phyloP scores from a whole-genome alignment of 176 grass and related monocot genomes.

The Aegilops umbellulata region DNA sequence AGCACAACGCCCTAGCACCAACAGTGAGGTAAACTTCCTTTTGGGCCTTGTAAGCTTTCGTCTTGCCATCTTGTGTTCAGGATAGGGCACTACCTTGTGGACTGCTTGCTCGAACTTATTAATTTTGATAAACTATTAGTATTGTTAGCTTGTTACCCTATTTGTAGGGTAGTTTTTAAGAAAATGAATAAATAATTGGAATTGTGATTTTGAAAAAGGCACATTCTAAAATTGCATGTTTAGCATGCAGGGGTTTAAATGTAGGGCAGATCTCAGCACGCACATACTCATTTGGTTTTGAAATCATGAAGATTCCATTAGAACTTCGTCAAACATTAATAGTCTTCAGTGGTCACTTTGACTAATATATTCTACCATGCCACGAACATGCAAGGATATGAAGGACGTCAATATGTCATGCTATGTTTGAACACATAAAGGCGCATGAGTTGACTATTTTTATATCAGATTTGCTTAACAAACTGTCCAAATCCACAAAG shows the following conservation, averaged over 20 bases:
- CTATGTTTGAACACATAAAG: background rate
- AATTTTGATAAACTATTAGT: background rate
- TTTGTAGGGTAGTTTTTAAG: background rate
- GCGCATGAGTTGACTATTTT: background rate
- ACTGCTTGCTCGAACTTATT: background rate
- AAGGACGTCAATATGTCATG: background rate
- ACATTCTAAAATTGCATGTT: background rate
- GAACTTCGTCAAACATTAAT: background rate
- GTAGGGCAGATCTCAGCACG: background rate
- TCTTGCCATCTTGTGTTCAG: no score
- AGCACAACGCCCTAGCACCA: slow-evolving; percentile 32
- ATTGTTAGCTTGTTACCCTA: background rate
- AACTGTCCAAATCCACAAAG: background rate
- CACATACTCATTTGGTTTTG: background rate
- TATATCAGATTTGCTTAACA: slow-evolving; percentile 5
- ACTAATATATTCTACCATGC: background rate
- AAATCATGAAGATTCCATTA: background rate
- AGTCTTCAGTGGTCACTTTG: background rate
- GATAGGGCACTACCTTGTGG: background rate
- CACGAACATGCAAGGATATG: background rate
- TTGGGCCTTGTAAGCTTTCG: background rate
- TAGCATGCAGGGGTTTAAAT: background rate
- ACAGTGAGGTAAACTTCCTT: slow-evolving; percentile 51
- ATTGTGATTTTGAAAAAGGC: background rate
- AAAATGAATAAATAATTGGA: background rate